phyloP scores from a whole-genome alignment of 768 basidiomycete species.

The Zangia roseola region DNA sequence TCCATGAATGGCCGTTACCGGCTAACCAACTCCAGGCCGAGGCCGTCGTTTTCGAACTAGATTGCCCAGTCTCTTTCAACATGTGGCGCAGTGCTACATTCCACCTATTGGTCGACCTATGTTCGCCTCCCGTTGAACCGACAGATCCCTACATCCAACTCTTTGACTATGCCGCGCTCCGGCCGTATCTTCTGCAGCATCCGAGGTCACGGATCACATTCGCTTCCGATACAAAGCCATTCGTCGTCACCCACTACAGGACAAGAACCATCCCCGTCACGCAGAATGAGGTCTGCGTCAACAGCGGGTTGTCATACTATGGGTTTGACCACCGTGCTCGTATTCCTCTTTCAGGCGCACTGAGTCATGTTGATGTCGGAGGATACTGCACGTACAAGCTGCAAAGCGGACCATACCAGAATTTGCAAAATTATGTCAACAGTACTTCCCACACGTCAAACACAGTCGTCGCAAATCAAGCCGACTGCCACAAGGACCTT shows the following conservation, averaged over 20 bases:
- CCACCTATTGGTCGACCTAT: slow-evolving; percentile 36
- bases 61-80: slow-evolving; percentile 35
- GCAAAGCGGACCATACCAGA: slow-evolving; percentile 30
- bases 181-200: not conserved
- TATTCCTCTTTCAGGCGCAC: slow-evolving; percentile 15
- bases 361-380: slow-evolving; percentile 9
- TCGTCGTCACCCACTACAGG: slow-evolving; percentile 34
- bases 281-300: slow-evolving; percentile 19
- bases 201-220: slow-evolving; percentile 31
- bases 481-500: slow-evolving; percentile 38
- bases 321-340: slow-evolving; percentile 24
- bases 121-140: slow-evolving; percentile 7
- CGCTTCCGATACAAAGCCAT: slow-evolving; percentile 38
- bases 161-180: not conserved
- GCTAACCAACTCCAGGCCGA: slow-evolving; percentile 14
- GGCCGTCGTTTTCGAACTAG: slow-evolving; percentile 41
- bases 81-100: slow-evolving; percentile 34
- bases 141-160: not conserved
- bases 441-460: slow-evolving; percentile 41
- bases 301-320: slow-evolving; percentile 30
- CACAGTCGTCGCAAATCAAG: slow-evolving; percentile 41
- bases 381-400: slow-evolving; percentile 32
- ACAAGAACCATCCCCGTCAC: slow-evolving; percentile 14
- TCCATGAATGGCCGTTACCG: slow-evolving; percentile 50
- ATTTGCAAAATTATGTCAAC: slow-evolving; percentile 36